Base-by-base conservation (phyloP, 306 rosid species). In the Quercus glauca region DNA sequence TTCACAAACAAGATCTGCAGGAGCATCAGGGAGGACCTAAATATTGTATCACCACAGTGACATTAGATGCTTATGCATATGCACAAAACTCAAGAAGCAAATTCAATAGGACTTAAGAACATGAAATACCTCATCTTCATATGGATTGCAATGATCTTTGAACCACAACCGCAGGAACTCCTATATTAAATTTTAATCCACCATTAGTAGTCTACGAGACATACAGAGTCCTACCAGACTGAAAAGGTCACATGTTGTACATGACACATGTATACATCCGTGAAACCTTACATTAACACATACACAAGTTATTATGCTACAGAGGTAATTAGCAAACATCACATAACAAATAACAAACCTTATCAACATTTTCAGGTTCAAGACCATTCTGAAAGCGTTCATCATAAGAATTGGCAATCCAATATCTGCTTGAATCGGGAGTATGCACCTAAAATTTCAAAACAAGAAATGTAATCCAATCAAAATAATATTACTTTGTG, bases 91-190 rank as follows among this genome's bases (percentile, higher is more conserved):
- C 18, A 57, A 73, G 20, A 78, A 26, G 57, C 26, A 41, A 70
- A 79, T 55, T 43, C 20, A 55, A 28, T 73, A 79, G 49, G 31
- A n/a, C 28, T 72, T 28, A 29, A 76, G 64, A 61, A 37, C 41
- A 72, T 63, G 74, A 76, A 29, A 75, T 85, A 91, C 99, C 99
- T 93, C 84, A 49, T 95, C 99, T 88, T 93, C 89, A 57, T 93
- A 95, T 14, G 98, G 98, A 73, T 95, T 87, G 92, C 99, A 93
- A 76, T 95, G 91, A 83, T 88, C 88, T 89, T 89, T 93, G 87
- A 95, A 95, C 99, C 99, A 95, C 82, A 95, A 69, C 91, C 99
- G 93, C 88, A 95, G 82, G 87, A 95, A 95, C 86, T 95, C 99
- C 99, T 95, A 75, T 43, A 85, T 70, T 21, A 58, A 31, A 79